Evolutionary conservation across 371 early-diverging fungal species (phyloP).

Genomic region (Syncephalastrum contaminatum): DNA sequence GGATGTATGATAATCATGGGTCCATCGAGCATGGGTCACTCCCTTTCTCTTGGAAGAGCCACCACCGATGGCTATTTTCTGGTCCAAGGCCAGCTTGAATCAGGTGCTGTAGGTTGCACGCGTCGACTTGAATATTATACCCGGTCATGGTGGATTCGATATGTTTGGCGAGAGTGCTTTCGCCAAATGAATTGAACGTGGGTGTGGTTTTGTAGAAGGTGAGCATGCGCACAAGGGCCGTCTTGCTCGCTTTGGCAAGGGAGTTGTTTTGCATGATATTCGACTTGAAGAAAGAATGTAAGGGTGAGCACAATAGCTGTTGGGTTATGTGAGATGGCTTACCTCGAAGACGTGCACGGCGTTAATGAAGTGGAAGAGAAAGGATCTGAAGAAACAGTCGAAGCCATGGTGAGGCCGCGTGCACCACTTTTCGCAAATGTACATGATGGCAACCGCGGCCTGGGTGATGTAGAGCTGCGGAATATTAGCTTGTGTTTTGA

Average conservation of each 20-base stretch:
- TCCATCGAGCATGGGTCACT: too few relatives aligned
- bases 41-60: too few relatives aligned
- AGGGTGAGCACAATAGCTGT: neutral
- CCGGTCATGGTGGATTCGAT: conserved; percentile 2
- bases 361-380: conserved; percentile 37
- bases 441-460: conserved; percentile 28
- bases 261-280: conserved; percentile 18
- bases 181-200: conserved; percentile 27
- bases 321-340: neutral
- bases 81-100: too few relatives aligned
- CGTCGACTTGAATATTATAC: too few relatives aligned
- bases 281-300: conserved; percentile 7
- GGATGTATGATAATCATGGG: too few relatives aligned
- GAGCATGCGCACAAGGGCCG: conserved; percentile 19
- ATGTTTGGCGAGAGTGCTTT: conserved; percentile 29
- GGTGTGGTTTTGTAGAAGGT: conserved; percentile 35
- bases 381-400: conserved; percentile 45
- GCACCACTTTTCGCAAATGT: conserved; percentile 24
- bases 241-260: conserved; percentile 20
- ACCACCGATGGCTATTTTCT: too few relatives aligned
- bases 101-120: too few relatives aligned
- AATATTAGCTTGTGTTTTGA: conserved; percentile 1
- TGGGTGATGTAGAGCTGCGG: conserved; percentile 25
- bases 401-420: conserved; percentile 26
- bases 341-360: conserved; percentile 29